Base-by-base conservation (phyloP, 371 early-diverging fungal species). In the Globomyces sp. region DNA sequence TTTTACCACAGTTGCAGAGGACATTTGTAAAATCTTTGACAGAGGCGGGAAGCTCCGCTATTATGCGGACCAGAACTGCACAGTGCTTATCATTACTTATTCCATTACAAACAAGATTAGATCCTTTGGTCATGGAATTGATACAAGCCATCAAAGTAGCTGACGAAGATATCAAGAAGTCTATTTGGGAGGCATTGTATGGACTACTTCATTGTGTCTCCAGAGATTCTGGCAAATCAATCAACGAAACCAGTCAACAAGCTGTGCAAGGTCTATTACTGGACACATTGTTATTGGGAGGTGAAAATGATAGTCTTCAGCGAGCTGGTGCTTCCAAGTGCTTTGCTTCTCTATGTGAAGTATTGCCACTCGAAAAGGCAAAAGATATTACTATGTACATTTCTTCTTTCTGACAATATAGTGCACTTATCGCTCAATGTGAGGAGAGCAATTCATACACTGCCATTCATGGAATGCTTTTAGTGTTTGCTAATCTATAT, bases 1-100 rank as follows among this genome's bases (percentile, higher is more conserved):
- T 98, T 89, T 79, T 98, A 65, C 98, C 98, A 46, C 98, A 98
- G 80, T 87, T 97, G 46, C 97, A 96, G 79, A 89, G 98, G 63
- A 95, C 97, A 0, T 97, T 97, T 69, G 89, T 93, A 73, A 95
- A 96, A 71, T 89, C 90, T 1, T 80, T 96, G 40, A 82, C 90
- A 4, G 96, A 96, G 57, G 76, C 88, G 2, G 11, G 24, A 9
- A 13, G 63, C 1, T 75, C 87, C 24, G 83, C 84, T 9, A 72
- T 81, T 43, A 82, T 88, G 37, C 91, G 96, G 58, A 83, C 83
- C 37, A 87, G 88, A 41, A 95, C 98, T 2, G 91, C 90, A 3
- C 68, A 81, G 8, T 94, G 94, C 2, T 78, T 97, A 63, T 78
- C 87, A 8, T 80, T 87, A 42, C 75, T 96, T 58, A 91, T 94